These are phyloP conservation scores for Diaporthe velutina DNA, from an alignment of 2,329 filamentous ascomycete genomes.

Conservation along the genomic window DNA sequence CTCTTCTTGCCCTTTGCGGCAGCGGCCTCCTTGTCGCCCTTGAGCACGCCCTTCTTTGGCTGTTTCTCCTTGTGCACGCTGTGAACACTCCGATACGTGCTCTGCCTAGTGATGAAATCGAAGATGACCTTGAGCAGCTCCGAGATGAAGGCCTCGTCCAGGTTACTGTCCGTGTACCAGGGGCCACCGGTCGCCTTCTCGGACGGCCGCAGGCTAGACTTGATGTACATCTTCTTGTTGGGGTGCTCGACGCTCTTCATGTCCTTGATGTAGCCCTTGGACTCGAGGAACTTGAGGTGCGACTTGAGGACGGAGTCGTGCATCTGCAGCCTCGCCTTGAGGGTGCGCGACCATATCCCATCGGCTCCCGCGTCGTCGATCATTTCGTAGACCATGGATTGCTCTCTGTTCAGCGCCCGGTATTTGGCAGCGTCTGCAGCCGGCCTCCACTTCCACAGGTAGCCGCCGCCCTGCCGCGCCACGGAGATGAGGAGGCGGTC, in stretches of 20 bases:
- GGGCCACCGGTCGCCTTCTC: constrained; percentile 93
- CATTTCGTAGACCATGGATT: constrained; percentile 85
- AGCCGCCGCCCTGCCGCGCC: constrained; percentile 55
- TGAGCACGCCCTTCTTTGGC: constrained; percentile 70
- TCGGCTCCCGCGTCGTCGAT: constrained; percentile 88
- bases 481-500: constrained; percentile 71
- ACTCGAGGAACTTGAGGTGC: constrained; percentile 85
- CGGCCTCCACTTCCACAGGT: constrained; percentile 71
- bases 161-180: constrained; percentile 92
- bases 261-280: constrained; percentile 84
- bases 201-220: constrained; percentile 84
- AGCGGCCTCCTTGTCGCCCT: constrained; percentile 53
- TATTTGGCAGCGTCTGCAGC: constrained; percentile 74
- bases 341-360: constrained; percentile 91
- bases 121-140: constrained; percentile 80
- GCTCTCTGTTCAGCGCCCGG: constrained; percentile 72
- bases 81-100: constrained; percentile 71
- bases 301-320: constrained; percentile 87
- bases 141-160: constrained; percentile 90
- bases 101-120: constrained; percentile 77
- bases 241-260: constrained; percentile 94
- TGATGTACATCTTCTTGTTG: constrained; percentile 96
- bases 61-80: constrained; percentile 52
- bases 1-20: constrained; percentile 64
- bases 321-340: constrained; percentile 84